These are phyloP conservation scores for Ammopiptanthus mongolicus DNA, from an alignment of 306 rosid species.

Conservation along the genomic window DNA sequence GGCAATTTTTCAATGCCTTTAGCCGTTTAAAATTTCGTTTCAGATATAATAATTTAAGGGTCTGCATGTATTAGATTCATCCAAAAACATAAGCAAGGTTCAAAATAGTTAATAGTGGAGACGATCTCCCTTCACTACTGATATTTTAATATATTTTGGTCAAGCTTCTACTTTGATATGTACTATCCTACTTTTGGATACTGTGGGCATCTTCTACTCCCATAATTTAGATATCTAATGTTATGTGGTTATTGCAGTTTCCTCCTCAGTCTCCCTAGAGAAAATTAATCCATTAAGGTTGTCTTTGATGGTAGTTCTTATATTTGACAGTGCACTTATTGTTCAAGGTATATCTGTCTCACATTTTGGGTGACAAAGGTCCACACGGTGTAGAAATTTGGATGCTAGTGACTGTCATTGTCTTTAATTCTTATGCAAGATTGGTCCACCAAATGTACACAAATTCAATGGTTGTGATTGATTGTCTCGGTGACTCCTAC, in stretches of 20 bases:
- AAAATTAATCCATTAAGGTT: not conserved
- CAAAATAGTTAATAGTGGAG: not conserved
- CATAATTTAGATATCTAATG: not conserved
- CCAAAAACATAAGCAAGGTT: not conserved
- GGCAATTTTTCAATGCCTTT: not conserved
- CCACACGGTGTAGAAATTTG: conserved; percentile 46
- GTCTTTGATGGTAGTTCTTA: not conserved
- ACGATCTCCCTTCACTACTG: not conserved
- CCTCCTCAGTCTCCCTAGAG: not conserved
- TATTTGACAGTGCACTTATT: conserved; percentile 7
- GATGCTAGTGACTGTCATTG: conserved; percentile 46
- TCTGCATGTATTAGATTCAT: not conserved
- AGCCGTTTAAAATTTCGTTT: not conserved
- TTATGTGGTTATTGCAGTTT: not conserved
- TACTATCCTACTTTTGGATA: not conserved
- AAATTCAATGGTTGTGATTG: conserved; percentile 48
- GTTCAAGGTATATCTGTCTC: conserved; percentile 28
- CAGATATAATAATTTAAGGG: not conserved
- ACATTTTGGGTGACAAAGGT: conserved; percentile 34
- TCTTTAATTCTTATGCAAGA: conserved; percentile 30
- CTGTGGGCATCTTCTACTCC: not conserved
- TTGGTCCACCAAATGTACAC: conserved; percentile 40
- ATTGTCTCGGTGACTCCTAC: conserved; percentile 31
- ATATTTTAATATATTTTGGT: not conserved
- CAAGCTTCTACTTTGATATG: not conserved